phyloP scores from a whole-genome alignment of 345 rosid species.

The Psidium friedrichsthalianum region DNA sequence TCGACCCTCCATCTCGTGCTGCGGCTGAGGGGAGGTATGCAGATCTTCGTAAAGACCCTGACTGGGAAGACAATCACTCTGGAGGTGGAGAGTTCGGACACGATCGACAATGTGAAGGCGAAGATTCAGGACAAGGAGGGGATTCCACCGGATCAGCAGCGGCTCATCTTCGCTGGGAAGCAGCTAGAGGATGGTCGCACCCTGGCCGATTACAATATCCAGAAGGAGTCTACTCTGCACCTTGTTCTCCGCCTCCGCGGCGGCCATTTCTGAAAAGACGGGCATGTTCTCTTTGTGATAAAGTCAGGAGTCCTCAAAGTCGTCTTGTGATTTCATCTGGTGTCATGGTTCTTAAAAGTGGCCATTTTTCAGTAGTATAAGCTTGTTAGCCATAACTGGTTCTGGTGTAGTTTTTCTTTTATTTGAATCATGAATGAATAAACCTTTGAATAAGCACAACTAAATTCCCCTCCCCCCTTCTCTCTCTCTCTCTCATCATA shows the following conservation, averaged over 20 bases:
- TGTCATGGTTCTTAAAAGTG: background rate
- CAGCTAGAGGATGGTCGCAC: constrained; percentile 3
- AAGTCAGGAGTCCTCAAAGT: background rate
- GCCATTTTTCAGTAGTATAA: background rate
- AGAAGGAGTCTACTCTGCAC: constrained; percentile 3
- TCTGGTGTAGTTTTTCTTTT: background rate
- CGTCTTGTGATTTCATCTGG: background rate
- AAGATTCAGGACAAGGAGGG: constrained; percentile 9
- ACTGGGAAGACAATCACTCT: constrained; percentile 3
- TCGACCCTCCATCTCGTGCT: constrained; percentile 10
- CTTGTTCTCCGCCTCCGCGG: background rate
- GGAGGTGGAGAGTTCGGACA: constrained; percentile 7
- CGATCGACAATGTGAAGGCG: constrained; percentile 1
- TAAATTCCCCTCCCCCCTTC: background rate
- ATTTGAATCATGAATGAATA: background rate
- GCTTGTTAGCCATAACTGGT: background rate
- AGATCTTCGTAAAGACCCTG: constrained; percentile 1
- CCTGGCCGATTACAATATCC: constrained; percentile 5
- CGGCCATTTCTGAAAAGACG: background rate
- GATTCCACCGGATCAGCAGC: constrained; percentile 4
- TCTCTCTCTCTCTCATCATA: background rate
- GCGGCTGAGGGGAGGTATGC: constrained; percentile 1
- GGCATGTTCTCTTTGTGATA: background rate
- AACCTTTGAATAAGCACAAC: background rate
- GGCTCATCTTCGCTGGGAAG: background rate